A percentile compares a stretch with the other conserved stretches of the same genome.
Conservation (phyloP, 2,329 filamentous ascomycete species). For the Trichoderma brevicompactum region DNA sequence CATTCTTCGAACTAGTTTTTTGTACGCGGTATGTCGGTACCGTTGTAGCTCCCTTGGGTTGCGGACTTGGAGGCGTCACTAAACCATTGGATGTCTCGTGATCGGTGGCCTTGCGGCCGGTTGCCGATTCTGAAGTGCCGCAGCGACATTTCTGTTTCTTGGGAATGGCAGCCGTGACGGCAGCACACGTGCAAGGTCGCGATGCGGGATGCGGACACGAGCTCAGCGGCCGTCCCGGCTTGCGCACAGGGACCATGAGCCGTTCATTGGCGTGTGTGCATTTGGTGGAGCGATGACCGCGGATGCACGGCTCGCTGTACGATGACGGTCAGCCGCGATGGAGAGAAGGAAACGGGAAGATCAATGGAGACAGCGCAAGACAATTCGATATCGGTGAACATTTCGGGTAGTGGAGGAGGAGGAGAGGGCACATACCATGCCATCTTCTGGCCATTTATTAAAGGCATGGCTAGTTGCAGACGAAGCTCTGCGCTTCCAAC, state of each 20-base stretch:
- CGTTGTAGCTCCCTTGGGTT: constrained; percentile 35
- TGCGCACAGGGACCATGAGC: constrained; percentile 71
- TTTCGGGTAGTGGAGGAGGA: background rate
- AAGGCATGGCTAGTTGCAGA: constrained; percentile 57
- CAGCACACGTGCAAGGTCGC: constrained; percentile 63
- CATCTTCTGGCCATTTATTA: constrained; percentile 73
- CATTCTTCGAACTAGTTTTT: constrained; percentile 47
- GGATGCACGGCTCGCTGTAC: constrained; percentile 71
- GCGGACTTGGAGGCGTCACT: constrained; percentile 39
- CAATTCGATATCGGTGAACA: background rate
- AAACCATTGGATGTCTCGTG: constrained; percentile 36
- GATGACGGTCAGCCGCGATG: constrained; percentile 13
- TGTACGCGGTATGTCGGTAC: constrained; percentile 50
- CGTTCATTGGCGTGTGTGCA: constrained; percentile 71
- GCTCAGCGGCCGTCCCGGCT: constrained; percentile 72
- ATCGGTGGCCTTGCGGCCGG: constrained; percentile 34
- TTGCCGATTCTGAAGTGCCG: constrained; percentile 42
- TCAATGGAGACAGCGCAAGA: background rate
- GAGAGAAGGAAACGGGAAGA: background rate
- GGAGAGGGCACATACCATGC: constrained; percentile 63
- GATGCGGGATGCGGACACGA: constrained; percentile 69
- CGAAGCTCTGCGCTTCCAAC: background rate
- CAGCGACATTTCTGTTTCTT: constrained; percentile 62
- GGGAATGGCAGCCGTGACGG: constrained; percentile 67
- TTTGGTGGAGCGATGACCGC: constrained; percentile 76